Percentiles rank a stretch among this genome's conserved stretches.
phyloP scores from a whole-genome alignment of 352 stramenopile species.

The Phytophthora sojae region DNA sequence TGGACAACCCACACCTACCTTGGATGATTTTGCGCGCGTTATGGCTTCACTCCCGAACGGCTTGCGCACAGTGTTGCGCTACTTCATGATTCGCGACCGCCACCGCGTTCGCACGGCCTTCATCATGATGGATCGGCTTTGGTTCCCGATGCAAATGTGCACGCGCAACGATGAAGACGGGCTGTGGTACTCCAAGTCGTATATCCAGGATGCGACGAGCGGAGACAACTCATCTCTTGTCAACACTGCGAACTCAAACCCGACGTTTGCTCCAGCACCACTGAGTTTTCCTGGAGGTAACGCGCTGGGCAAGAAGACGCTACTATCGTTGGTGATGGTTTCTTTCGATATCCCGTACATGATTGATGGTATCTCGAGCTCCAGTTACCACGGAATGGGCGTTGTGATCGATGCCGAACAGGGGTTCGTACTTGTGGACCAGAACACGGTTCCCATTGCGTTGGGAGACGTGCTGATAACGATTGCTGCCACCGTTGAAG shows the following conservation, averaged over 20 bases:
- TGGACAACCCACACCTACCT: constrained; percentile 76
- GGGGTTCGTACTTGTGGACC: constrained; percentile 93
- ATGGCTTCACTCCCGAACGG: constrained; percentile 80
- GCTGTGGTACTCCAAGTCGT: constrained; percentile 67
- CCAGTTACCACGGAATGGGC: constrained; percentile 90
- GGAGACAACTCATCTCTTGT: constrained; percentile 32
- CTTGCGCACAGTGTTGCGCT: constrained; percentile 83
- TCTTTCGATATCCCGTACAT: constrained; percentile 94
- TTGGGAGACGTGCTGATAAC: constrained; percentile 90
- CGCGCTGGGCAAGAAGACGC: constrained; percentile 70
- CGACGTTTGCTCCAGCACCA: constrained; percentile 62
- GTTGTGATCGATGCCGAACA: constrained; percentile 84
- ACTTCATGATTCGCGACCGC: constrained; percentile 88
- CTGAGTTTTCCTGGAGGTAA: constrained; percentile 78
- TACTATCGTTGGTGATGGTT: constrained; percentile 90
- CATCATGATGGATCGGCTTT: constrained; percentile 91
- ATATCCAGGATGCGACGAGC: constrained; percentile 13
- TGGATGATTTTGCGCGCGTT: constrained; percentile 86
- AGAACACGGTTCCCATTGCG: constrained; percentile 92
- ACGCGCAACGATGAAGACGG: constrained; percentile 77
- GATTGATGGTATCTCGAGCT: constrained; percentile 91
- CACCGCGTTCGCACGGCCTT: constrained; percentile 87
- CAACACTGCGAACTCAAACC: constrained; percentile 46
- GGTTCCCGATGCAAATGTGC: constrained; percentile 89
- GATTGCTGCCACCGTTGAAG: constrained; percentile 89